Conservation (phyloP, 495 filamentous ascomycete species). For the Annulohypoxylon nitens region DNA sequence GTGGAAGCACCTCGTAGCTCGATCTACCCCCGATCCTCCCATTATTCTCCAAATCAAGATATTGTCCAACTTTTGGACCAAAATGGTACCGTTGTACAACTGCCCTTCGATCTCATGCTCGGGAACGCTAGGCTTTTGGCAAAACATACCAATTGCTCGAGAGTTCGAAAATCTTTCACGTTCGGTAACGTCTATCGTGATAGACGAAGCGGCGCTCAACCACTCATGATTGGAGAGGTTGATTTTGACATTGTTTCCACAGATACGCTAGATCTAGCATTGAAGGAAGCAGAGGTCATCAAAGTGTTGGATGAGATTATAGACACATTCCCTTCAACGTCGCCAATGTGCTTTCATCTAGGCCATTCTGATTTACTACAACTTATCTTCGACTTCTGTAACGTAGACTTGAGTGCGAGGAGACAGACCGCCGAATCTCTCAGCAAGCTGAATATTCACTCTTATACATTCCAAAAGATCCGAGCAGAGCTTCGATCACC, state of each 20-base stretch:
- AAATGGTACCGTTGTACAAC: constrained; percentile 85
- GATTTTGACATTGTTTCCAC: constrained; percentile 94
- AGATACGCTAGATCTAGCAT: constrained; percentile 81
- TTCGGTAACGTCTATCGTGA: constrained; percentile 94
- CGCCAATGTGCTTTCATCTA: constrained; percentile 89
- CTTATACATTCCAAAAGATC: constrained; percentile 87
- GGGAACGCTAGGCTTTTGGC: constrained; percentile 90
- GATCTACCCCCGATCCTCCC: constrained; percentile 83
- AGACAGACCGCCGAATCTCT: constrained; percentile 83
- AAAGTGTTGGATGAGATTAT: constrained; percentile 95
- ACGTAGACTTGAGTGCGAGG: constrained; percentile 76
- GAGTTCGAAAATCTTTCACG: constrained; percentile 81
- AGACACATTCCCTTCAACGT: constrained; percentile 80
- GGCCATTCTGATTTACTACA: constrained; percentile 90
- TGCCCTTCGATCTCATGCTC: constrained; percentile 92
- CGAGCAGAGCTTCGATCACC: constrained; percentile 84
- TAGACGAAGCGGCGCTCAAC: constrained; percentile 77
- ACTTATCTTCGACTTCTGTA: constrained; percentile 87
- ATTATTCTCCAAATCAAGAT: constrained; percentile 74
- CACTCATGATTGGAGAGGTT: constrained; percentile 85
- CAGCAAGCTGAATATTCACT: constrained; percentile 87
- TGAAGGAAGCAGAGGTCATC: constrained; percentile 94
- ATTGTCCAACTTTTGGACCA: constrained; percentile 83
- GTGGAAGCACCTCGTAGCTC: constrained; percentile 80
- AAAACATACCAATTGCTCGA: constrained; percentile 67